Evolutionary conservation across 1,284 basidiomycete genomes (phyloP).

Genomic region (Tilletia caries): DNA sequence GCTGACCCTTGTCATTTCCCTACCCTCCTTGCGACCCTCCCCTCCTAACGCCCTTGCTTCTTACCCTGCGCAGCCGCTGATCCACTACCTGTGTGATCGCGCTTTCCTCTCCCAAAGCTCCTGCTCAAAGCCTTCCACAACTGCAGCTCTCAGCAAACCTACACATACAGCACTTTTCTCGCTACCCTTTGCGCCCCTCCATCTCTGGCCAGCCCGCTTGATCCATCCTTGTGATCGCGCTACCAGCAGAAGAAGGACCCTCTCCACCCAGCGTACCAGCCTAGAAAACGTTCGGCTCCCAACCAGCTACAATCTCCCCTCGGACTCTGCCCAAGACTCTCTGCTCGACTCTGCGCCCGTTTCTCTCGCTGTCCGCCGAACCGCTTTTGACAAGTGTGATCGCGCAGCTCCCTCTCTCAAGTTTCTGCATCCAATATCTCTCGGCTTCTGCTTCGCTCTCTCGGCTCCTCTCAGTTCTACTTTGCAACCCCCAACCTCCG

Average conservation of each 20-base stretch:
- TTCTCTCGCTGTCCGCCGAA: not conserved
- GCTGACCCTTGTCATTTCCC: no score
- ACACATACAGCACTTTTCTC: not conserved
- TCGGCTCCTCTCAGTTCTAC: not conserved
- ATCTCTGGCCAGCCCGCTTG: not conserved
- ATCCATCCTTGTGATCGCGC: constrained; percentile 7
- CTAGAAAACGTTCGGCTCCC: not conserved
- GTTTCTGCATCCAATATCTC: not conserved
- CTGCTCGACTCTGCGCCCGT: not conserved
- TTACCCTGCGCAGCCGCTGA: constrained; percentile 1
- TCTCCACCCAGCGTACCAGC: not conserved
- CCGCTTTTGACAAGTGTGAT: constrained; percentile 3
- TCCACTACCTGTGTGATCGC: constrained; percentile 8
- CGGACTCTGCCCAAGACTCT: not conserved
- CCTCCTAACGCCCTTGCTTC: no score
- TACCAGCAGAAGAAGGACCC: not conserved
- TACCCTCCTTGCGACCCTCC: no score
- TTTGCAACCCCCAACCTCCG: not conserved
- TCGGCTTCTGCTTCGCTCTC: not conserved
- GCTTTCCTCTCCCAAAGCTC: not conserved
- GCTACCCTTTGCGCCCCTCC: not conserved
- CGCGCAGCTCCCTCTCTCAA: not conserved
- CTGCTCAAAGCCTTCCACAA: not conserved
- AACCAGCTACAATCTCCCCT: not conserved
- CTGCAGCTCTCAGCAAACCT: not conserved